These are phyloP conservation scores for Kodamaea hsintzibuensis DNA, from an alignment of 805 yeast genomes.

Conservation along the genomic window DNA sequence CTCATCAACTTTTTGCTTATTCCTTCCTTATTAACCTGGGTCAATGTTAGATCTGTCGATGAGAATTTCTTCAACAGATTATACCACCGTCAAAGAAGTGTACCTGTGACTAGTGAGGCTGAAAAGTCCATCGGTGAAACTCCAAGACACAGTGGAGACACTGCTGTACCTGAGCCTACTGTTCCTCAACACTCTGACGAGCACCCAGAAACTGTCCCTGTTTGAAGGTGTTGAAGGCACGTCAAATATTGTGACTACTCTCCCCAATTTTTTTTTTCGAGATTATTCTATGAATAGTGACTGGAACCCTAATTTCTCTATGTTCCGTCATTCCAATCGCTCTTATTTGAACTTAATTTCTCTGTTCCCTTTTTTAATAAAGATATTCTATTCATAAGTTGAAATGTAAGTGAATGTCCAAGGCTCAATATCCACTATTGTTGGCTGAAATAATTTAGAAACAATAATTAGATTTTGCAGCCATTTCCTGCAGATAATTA, in stretches of 20 bases:
- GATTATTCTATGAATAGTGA: not conserved
- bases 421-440: not conserved
- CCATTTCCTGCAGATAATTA: too few relatives aligned
- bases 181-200: not conserved
- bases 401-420: not conserved
- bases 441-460: too few relatives aligned
- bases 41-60: slow-evolving; percentile 24
- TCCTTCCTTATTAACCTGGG: slow-evolving; percentile 39
- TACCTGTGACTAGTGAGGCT: slow-evolving; percentile 15
- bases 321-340: not conserved
- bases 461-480: too few relatives aligned
- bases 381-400: not conserved
- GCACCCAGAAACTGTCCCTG: not conserved
- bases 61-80: slow-evolving; percentile 28
- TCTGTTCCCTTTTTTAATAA: not conserved
- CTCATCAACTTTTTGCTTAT: slow-evolving; percentile 43
- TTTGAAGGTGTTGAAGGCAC: not conserved
- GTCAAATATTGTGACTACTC: not conserved
- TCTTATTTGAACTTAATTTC: not conserved
- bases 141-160: slow-evolving; percentile 48
- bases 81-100: slow-evolving; percentile 13
- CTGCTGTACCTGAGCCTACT: slow-evolving; percentile 30
- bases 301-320: not conserved
- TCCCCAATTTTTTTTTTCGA: not conserved
- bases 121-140: slow-evolving; percentile 26